Evolutionary conservation across 2,329 filamentous ascomycete genomes (phyloP).

Genomic region (Uncinocarpus reesii): DNA sequence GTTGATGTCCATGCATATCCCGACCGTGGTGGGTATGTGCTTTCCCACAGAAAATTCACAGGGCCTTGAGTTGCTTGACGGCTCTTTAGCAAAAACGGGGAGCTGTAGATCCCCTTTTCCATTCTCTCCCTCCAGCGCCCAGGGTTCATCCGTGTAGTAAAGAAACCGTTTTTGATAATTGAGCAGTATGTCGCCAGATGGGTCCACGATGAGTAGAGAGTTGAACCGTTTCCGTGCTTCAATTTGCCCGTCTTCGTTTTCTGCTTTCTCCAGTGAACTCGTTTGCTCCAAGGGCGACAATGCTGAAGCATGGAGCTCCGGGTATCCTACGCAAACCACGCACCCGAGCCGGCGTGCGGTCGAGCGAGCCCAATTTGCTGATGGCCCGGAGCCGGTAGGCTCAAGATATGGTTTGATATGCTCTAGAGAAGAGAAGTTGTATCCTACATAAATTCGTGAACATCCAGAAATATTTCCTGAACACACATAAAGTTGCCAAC

Average conservation of each 20-base stretch:
- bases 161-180: conserved; percentile 57
- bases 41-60: conserved; percentile 2
- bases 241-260: background rate
- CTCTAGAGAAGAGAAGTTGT: conserved; percentile 51
- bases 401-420: conserved; percentile 51
- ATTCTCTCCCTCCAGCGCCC: conserved; percentile 45
- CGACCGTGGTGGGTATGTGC: conserved; percentile 35
- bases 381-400: conserved; percentile 45
- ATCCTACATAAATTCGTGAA: conserved; percentile 36
- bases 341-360: conserved; percentile 47
- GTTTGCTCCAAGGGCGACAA: conserved; percentile 18
- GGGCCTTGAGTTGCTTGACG: background rate
- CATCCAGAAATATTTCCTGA: background rate
- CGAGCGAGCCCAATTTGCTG: conserved; percentile 48
- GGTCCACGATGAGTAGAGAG: conserved; percentile 48
- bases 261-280: conserved; percentile 16
- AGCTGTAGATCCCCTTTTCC: conserved; percentile 24
- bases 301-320: conserved; percentile 37
- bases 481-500: background rate
- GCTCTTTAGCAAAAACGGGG: conserved; percentile 10
- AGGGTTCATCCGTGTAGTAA: conserved; percentile 57
- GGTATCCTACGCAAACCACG: conserved; percentile 55
- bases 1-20: conserved; percentile 50
- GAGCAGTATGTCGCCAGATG: conserved; percentile 43
- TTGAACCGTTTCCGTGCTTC: conserved; percentile 40